Evolutionary conservation across 352 stramenopile genomes (phyloP).

Genomic region (Pythium grandisporangium): DNA sequence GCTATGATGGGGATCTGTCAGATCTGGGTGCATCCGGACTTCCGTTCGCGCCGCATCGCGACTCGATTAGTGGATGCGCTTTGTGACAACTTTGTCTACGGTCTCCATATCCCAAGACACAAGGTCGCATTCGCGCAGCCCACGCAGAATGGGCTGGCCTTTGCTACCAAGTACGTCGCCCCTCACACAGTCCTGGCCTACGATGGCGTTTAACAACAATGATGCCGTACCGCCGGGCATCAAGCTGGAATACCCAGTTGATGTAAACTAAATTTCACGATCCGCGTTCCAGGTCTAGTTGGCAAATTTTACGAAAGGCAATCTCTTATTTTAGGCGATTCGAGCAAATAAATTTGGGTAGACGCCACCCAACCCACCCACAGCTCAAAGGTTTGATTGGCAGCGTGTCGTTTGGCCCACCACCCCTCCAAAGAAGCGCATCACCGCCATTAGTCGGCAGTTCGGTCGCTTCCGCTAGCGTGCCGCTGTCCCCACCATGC

Average conservation of each 20-base stretch:
- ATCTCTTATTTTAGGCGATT: too few relatives aligned
- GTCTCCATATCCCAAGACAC: constrained; percentile 35
- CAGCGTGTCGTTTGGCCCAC: constrained; percentile 17
- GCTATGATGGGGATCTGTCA: constrained; percentile 57
- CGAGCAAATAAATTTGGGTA: too few relatives aligned
- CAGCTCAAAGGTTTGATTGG: too few relatives aligned
- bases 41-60: constrained; percentile 38
- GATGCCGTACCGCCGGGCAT: too few relatives aligned
- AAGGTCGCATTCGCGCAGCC: constrained; percentile 66
- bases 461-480: too few relatives aligned
- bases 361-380: too few relatives aligned
- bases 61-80: constrained; percentile 50
- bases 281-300: too few relatives aligned
- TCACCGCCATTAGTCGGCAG: too few relatives aligned
- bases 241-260: too few relatives aligned
- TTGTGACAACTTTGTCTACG: constrained; percentile 65
- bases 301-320: too few relatives aligned
- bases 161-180: constrained; percentile 45
- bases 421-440: too few relatives aligned
- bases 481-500: constrained; percentile 15
- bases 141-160: constrained; percentile 46
- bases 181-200: constrained; percentile 49
- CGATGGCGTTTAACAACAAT: constrained; percentile 8
- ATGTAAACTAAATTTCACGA: too few relatives aligned
- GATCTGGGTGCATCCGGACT: constrained; percentile 57